phyloP scores from a whole-genome alignment of 371 early-diverging fungal genomes.

The Mucor irregularis region DNA sequence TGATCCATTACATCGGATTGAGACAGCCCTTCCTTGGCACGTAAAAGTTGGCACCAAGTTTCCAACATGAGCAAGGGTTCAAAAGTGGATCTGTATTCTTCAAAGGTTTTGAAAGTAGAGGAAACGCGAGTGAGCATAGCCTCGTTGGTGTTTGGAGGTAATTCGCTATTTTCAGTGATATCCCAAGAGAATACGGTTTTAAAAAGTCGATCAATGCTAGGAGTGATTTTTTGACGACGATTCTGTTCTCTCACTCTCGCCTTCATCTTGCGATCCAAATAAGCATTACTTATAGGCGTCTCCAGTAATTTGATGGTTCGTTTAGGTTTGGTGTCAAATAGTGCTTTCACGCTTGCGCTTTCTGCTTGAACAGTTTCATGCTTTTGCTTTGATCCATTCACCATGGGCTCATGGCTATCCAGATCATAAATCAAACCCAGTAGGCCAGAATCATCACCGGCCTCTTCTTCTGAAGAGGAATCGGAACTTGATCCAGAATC shows the following conservation, averaged over 20 bases:
- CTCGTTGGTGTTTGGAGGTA: conserved; percentile 36
- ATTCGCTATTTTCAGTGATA: conserved; percentile 40
- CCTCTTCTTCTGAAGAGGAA: conserved; percentile 30
- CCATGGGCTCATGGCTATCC: not conserved
- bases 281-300: conserved; percentile 16
- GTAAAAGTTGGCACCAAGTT: conserved; percentile 80
- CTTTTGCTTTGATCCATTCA: not conserved
- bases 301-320: conserved; percentile 42
- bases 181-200: conserved; percentile 60
- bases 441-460: conserved; percentile 17
- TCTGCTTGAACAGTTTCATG: conserved; percentile 25
- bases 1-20: conserved; percentile 48
- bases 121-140: conserved; percentile 51
- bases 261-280: conserved; percentile 18
- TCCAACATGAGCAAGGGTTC: conserved; percentile 87
- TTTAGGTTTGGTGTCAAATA: conserved; percentile 33
- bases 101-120: conserved; percentile 53
- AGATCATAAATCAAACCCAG: conserved; percentile 30
- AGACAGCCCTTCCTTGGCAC: conserved; percentile 67
- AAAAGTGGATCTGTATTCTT: conserved; percentile 68
- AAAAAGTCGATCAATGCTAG: conserved; percentile 48
- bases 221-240: conserved; percentile 46
- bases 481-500: conserved; percentile 25
- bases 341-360: conserved; percentile 34
- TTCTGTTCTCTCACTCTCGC: conserved; percentile 24